phyloP scores from a whole-genome alignment of 2,329 filamentous ascomycete species.

The Escovopsis weberi region DNA sequence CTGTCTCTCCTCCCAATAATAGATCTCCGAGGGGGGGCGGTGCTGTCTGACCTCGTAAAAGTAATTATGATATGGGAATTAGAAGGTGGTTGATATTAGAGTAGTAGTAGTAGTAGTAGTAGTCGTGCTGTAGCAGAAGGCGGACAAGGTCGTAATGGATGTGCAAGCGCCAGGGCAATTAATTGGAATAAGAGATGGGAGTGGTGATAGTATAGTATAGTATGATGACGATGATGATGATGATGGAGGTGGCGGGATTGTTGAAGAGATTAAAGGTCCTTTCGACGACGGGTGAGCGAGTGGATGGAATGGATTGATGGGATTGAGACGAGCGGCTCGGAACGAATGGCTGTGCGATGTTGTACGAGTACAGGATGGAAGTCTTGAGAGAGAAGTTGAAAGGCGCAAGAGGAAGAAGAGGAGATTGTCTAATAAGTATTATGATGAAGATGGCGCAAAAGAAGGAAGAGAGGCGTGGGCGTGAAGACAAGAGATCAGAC shows the following conservation, averaged over 20 bases:
- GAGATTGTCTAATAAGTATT: constrained; percentile 23
- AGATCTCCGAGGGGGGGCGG: neutral
- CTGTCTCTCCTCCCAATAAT: too few species aligned
- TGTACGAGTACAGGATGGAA: constrained; percentile 13
- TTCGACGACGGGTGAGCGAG: constrained; percentile 21
- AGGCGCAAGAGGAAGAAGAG: constrained; percentile 22
- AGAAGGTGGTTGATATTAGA: too few species aligned
- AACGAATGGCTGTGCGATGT: constrained; percentile 8
- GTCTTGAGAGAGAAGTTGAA: neutral
- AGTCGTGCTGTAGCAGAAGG: neutral
- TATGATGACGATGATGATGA: too few species aligned
- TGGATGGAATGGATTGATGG: too few species aligned
- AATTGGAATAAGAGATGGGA: constrained; percentile 6
- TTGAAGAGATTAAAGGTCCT: neutral
- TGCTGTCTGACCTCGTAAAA: neutral
- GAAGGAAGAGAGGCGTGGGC: constrained; percentile 34
- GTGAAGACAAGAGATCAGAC: constrained; percentile 30
- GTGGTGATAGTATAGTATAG: constrained; percentile 9
- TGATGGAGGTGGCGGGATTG: too few species aligned
- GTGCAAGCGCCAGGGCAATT: constrained; percentile 5
- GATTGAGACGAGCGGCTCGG: constrained; percentile 20
- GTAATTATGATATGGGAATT: neutral
- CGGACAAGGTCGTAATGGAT: constrained; percentile 2
- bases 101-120: neutral
- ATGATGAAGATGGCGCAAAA: constrained; percentile 16